Evolutionary conservation across 2,329 filamentous ascomycete species (phyloP).

Genomic region (Fusarium vanettenii): DNA sequence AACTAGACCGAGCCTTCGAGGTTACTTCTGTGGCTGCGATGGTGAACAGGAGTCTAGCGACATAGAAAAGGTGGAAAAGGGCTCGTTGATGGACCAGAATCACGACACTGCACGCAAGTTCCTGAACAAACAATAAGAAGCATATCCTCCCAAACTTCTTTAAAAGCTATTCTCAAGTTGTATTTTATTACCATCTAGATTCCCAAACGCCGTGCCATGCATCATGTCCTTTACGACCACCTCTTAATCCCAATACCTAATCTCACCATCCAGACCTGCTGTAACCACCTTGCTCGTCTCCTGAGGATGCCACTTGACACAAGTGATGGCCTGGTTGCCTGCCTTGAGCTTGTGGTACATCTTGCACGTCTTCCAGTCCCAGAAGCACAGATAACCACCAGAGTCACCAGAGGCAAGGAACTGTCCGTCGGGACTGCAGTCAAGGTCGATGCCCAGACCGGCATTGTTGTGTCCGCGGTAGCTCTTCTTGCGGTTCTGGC

Average conservation of each 20-base stretch:
- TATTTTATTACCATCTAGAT: conserved; percentile 19
- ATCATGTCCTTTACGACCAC: conserved; percentile 11
- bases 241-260: conserved; percentile 90
- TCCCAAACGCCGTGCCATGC: conserved; percentile 43
- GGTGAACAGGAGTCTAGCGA: conserved; percentile 15
- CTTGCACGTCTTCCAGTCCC: conserved; percentile 99
- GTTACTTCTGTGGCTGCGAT: not conserved
- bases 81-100: conserved; percentile 22
- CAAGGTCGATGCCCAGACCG: conserved; percentile 90
- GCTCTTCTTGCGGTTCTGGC: conserved; percentile 96
- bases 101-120: conserved; percentile 5
- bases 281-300: conserved; percentile 95
- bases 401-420: conserved; percentile 90
- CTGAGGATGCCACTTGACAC: conserved; percentile 95
- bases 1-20: not conserved
- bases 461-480: conserved; percentile 97
- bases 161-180: not conserved
- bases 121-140: not conserved
- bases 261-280: conserved; percentile 87
- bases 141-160: not conserved
- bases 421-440: conserved; percentile 90
- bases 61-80: not conserved
- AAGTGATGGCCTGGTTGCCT: conserved; percentile 84
- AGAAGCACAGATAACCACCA: conserved; percentile 92
- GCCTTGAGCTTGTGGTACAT: conserved; percentile 98